Conservation (phyloP, 805 yeast genomes). For the Candida fluviatilis region DNA sequence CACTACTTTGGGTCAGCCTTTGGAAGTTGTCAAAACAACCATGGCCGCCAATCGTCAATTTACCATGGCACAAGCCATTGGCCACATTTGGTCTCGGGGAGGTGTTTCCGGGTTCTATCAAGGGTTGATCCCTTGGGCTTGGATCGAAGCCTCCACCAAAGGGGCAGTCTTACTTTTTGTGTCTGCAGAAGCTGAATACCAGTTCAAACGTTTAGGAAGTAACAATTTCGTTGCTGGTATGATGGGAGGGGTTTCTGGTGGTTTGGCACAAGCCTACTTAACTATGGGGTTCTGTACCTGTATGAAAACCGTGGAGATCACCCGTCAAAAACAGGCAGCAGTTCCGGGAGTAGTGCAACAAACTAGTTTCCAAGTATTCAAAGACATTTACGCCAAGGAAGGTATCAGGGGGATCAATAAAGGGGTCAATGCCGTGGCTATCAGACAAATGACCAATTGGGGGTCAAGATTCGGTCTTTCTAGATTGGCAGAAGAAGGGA, state of each 20-base stretch:
- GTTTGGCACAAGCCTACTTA: constrained; percentile 92
- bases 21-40: constrained; percentile 93
- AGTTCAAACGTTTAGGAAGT: constrained; percentile 56
- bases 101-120: constrained; percentile 92
- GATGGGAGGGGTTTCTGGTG: constrained; percentile 94
- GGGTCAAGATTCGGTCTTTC: constrained; percentile 95
- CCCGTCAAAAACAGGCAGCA: constrained; percentile 71
- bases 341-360: constrained; percentile 61
- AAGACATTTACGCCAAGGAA: constrained; percentile 76
- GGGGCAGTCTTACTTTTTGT: constrained; percentile 95
- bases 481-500: constrained; percentile 83
- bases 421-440: constrained; percentile 99
- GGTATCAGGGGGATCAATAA: constrained; percentile 94
- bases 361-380: constrained; percentile 80
- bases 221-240: constrained; percentile 78
- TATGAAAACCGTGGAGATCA: constrained; percentile 98
- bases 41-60: constrained; percentile 94
- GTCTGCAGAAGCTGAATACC: constrained; percentile 87
- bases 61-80: constrained; percentile 60
- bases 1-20: constrained; percentile 93
- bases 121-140: constrained; percentile 98
- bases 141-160: constrained; percentile 99
- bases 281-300: constrained; percentile 99
- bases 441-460: constrained; percentile 98
- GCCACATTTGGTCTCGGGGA: constrained; percentile 87